phyloP scores from a whole-genome alignment of 805 yeast genomes.

The Wickerhamiella dianesei region DNA sequence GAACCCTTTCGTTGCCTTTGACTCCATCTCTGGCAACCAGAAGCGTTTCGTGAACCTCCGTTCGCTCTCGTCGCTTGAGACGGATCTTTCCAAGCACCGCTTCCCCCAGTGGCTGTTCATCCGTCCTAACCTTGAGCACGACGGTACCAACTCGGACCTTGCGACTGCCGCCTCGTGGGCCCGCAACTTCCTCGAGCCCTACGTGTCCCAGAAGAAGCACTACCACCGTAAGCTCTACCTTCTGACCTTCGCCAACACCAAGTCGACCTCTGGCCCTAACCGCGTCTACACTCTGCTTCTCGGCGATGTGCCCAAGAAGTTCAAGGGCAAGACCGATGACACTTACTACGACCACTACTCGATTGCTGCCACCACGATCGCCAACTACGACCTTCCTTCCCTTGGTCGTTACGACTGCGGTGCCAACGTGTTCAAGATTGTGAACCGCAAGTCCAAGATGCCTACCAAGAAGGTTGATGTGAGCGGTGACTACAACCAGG shows the following conservation, averaged over 20 bases:
- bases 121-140: constrained; percentile 42
- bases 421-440: constrained; percentile 35
- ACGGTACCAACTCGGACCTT: constrained; percentile 39
- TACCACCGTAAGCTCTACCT: constrained; percentile 38
- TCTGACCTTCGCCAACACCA: constrained; percentile 39
- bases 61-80: constrained; percentile 34
- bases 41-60: constrained; percentile 33
- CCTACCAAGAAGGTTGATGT: constrained; percentile 15
- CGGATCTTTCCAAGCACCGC: constrained; percentile 29
- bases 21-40: constrained; percentile 27
- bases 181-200: constrained; percentile 32
- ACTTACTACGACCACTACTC: constrained; percentile 43
- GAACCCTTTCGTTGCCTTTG: constrained; percentile 35
- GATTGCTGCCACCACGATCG: constrained; percentile 35
- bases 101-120: constrained; percentile 42
- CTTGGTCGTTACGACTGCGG: constrained; percentile 39
- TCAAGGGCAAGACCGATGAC: constrained; percentile 33
- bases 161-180: constrained; percentile 36
- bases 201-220: constrained; percentile 25
- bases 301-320: constrained; percentile 34
- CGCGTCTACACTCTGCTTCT: constrained; percentile 34
- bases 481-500: constrained; percentile 19
- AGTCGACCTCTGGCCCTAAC: constrained; percentile 33
- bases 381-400: constrained; percentile 37
- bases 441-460: constrained; percentile 25